Evolutionary conservation across 495 filamentous ascomycete genomes (phyloP), one percentile per base, ranked within the genome.

Genomic region (Trichoderma virens): DNA sequence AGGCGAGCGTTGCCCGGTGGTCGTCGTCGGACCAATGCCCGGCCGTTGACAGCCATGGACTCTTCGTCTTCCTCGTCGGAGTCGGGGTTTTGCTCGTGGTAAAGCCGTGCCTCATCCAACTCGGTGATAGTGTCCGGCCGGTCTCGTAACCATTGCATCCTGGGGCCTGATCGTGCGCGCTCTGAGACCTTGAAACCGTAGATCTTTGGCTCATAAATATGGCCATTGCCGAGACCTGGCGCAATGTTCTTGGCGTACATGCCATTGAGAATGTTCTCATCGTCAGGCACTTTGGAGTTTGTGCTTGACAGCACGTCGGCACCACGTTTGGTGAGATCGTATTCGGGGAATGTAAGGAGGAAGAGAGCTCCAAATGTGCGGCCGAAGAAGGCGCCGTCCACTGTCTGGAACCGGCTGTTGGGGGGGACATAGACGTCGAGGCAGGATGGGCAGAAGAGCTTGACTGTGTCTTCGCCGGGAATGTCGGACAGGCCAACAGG

Each of bases 361-460:
- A 98, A 98, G 54, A 98, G 86, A 3, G 83, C 83, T 60, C 82
- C 91, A 72, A 98, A 98, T 0, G 94, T 98, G 41, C 94, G 93
- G 38, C 94, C 94, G 72, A 98, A 98, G 79, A 97, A 98, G 18
- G 94, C 93, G 27, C 94, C 94, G 69, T 98, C 94, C n/a, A 98
- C 93, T 2, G 90, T 90, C 76, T 97, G 94, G 72, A 98, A 98
- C 27, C 94, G 86, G 70, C 91, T 96, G 79, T 98, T 98, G 9
- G 94, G 95, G 0, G 94, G 94, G 1, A 92, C 94, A 78, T 98
- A 98, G 70, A 98, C 88, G 72, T 98, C 94, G 70, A 96, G 86
- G 76, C 94, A 98, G 60, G 88, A 91, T 11, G 95, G 94, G 74
- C 94, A 98, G 80, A 97, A 98, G 5, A 98, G 85, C 75, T 98